These are phyloP conservation scores for Salix dunnii DNA, from an alignment of 345 rosid species.

Conservation along the genomic window DNA sequence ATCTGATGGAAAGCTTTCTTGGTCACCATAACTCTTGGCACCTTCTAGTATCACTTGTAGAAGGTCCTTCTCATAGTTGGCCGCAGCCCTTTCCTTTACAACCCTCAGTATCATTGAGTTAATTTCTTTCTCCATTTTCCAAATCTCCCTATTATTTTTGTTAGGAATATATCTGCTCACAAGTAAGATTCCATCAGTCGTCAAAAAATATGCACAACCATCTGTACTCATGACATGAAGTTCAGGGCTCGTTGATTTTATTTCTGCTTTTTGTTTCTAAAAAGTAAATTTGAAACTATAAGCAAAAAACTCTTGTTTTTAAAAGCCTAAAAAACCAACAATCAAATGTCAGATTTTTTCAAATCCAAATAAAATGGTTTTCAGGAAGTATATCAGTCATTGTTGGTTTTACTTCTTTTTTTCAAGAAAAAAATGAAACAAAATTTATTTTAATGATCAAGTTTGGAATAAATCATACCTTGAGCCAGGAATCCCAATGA, in stretches of 20 bases:
- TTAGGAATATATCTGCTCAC: constrained; percentile 13
- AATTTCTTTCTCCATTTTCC: constrained; percentile 30
- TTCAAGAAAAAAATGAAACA: no score
- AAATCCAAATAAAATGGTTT: no score
- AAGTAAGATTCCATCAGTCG: neutral
- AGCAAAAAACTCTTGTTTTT: no score
- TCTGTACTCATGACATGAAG: neutral
- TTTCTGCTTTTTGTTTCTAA: no score
- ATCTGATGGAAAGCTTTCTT: neutral
- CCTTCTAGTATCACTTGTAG: constrained; percentile 24
- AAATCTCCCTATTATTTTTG: constrained; percentile 17
- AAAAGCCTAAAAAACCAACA: no score
- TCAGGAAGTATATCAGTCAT: no score
- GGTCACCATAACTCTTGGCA: constrained; percentile 1
- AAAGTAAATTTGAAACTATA: no score
- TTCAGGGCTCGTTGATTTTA: no score
- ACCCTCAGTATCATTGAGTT: constrained; percentile 14
- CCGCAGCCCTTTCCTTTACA: constrained; percentile 18
- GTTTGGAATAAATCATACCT: constrained; percentile 7
- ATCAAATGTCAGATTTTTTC: no score
- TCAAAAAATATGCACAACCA: neutral
- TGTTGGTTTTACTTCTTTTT: no score
- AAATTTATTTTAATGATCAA: neutral
- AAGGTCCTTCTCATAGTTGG: constrained; percentile 20
- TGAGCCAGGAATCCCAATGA: constrained; percentile 16